phyloP scores from a whole-genome alignment of 305 asterid species.

The Fraxinus angustifolia region DNA sequence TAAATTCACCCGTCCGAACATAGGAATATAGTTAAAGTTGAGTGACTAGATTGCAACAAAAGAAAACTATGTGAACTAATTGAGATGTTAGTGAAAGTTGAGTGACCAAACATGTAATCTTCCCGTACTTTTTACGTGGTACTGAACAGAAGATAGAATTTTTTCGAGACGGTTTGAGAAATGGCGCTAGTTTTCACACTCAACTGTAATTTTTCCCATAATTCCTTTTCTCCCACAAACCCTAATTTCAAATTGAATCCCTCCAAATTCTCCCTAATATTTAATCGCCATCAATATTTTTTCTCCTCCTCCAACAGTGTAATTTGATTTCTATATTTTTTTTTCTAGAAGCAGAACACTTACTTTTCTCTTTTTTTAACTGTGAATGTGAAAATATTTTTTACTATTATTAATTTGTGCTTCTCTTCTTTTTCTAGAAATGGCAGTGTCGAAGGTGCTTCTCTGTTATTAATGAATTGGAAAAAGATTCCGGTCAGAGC shows the following conservation, averaged over 20 bases:
- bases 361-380: neutral
- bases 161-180: neutral
- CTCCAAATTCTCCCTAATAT: conserved; percentile 18
- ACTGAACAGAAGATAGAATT: neutral
- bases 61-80: neutral
- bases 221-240: conserved; percentile 30
- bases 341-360: neutral
- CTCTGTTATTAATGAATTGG: conserved; percentile 29
- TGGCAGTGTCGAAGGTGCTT: conserved; percentile 24
- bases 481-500: conserved; percentile 35
- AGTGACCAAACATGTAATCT: neutral
- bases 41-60: neutral
- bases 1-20: neutral
- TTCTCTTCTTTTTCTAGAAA: conserved; percentile 23
- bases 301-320: conserved; percentile 11
- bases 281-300: conserved; percentile 17
- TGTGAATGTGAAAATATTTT: neutral
- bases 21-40: neutral
- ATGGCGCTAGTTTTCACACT: conserved; percentile 53
- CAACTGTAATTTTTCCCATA: conserved; percentile 23
- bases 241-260: conserved; percentile 33
- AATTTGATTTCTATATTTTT: neutral
- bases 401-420: neutral
- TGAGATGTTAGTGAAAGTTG: neutral
- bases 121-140: neutral